These are phyloP conservation scores for Apocynum venetum DNA, from an alignment of 257 asterid genomes.

Conservation along the genomic window DNA sequence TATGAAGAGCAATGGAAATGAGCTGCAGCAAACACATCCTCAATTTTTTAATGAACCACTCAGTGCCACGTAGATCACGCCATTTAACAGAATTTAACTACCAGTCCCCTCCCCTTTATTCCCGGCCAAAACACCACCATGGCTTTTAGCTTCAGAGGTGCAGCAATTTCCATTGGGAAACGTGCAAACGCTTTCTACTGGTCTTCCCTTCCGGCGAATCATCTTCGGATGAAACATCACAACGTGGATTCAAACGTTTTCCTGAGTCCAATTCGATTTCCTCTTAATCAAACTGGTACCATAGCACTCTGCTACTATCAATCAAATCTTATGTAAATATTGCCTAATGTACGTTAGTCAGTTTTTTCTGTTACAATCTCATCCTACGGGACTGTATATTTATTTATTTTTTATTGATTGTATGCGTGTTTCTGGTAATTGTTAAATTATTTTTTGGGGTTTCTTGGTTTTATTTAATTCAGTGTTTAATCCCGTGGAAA, in stretches of 20 bases:
- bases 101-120: neutral
- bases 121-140: slow-evolving; percentile 10
- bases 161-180: slow-evolving; percentile 40
- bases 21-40: neutral
- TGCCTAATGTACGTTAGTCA: neutral
- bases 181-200: slow-evolving; percentile 24
- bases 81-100: slow-evolving; percentile 6
- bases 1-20: neutral
- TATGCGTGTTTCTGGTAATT: neutral
- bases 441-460: neutral
- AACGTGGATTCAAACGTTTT: slow-evolving; percentile 26
- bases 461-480: neutral
- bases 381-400: neutral
- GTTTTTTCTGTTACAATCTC: neutral
- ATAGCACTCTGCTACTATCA: neutral
- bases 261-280: slow-evolving; percentile 22
- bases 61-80: slow-evolving; percentile 42
- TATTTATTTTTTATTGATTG: neutral
- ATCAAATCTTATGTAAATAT: neutral
- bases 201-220: slow-evolving; percentile 21
- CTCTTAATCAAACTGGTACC: slow-evolving; percentile 38
- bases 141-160: slow-evolving; percentile 47
- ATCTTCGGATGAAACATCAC: slow-evolving; percentile 24
- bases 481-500: neutral
- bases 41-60: neutral